Conservation (phyloP, 2,329 filamentous ascomycete genomes). For the Cercospora brassicicola region DNA sequence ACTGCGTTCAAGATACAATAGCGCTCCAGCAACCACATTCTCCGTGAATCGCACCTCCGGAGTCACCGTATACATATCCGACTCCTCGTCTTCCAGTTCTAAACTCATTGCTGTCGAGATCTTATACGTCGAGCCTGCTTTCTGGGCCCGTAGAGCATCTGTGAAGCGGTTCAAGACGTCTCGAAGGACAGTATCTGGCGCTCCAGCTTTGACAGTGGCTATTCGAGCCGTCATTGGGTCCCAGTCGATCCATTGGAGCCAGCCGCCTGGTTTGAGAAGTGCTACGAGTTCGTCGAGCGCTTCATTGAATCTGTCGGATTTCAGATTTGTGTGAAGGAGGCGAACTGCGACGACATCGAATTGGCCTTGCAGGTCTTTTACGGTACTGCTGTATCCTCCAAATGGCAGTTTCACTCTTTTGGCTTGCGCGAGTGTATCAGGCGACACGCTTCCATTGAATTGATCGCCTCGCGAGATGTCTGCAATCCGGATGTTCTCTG, state of each 20-base stretch:
- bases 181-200: constrained; percentile 18
- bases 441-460: not conserved
- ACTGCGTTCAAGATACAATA: constrained; percentile 13
- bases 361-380: constrained; percentile 3
- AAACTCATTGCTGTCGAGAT: constrained; percentile 19
- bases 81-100: constrained; percentile 18
- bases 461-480: constrained; percentile 13
- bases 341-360: constrained; percentile 26
- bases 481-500: constrained; percentile 8
- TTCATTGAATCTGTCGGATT: constrained; percentile 16
- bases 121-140: constrained; percentile 23
- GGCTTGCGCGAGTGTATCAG: not conserved
- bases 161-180: constrained; percentile 18
- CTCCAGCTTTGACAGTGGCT: constrained; percentile 23
- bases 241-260: constrained; percentile 26
- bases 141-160: constrained; percentile 15
- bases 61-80: constrained; percentile 23
- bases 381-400: not conserved
- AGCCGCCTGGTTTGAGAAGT: constrained; percentile 26
- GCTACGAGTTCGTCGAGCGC: constrained; percentile 18
- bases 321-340: constrained; percentile 17
- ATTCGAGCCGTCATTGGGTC: constrained; percentile 26
- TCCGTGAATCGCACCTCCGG: constrained; percentile 23
- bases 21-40: constrained; percentile 13
- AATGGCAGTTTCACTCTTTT: not conserved